Conservation (phyloP, 768 basidiomycete species). For the Leccinum subgranulosum region DNA sequence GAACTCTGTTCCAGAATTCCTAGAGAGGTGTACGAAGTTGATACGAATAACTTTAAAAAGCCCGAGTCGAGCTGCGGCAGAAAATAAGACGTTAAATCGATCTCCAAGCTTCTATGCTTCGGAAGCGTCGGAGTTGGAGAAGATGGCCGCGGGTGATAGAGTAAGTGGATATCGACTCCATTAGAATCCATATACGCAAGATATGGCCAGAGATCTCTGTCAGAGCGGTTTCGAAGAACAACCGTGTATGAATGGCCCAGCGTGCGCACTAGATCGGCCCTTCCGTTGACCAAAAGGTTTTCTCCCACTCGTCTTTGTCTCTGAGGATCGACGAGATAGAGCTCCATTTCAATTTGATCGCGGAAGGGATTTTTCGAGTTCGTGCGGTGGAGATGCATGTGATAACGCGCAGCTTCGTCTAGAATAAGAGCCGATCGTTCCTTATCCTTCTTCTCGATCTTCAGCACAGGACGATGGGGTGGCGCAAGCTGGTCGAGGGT, state of each 20-base stretch:
- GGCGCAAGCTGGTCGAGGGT: constrained; percentile 43
- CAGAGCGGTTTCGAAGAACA: constrained; percentile 47
- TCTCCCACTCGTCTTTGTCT: constrained; percentile 41
- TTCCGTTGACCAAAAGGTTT: constrained; percentile 47
- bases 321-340: constrained; percentile 46
- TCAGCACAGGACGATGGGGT: constrained; percentile 35
- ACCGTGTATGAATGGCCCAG: constrained; percentile 44
- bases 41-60: constrained; percentile 59
- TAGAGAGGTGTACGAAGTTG: constrained; percentile 48
- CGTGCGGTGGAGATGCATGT: constrained; percentile 52
- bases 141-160: constrained; percentile 49
- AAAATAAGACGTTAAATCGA: constrained; percentile 40
- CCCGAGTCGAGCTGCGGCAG: constrained; percentile 44
- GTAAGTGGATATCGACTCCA: constrained; percentile 49
- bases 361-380: constrained; percentile 47
- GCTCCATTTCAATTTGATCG: constrained; percentile 49
- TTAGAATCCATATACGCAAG: constrained; percentile 59
- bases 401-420: constrained; percentile 57
- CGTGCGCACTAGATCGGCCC: constrained; percentile 45
- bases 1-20: constrained; percentile 46
- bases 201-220: constrained; percentile 59
- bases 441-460: constrained; percentile 36
- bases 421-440: constrained; percentile 40
- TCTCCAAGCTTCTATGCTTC: constrained; percentile 36
- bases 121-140: constrained; percentile 42